Evolutionary conservation across 257 asterid species (phyloP), one percentile per base, ranked within the genome.

Genomic region (Scutellaria baicalensis): DNA sequence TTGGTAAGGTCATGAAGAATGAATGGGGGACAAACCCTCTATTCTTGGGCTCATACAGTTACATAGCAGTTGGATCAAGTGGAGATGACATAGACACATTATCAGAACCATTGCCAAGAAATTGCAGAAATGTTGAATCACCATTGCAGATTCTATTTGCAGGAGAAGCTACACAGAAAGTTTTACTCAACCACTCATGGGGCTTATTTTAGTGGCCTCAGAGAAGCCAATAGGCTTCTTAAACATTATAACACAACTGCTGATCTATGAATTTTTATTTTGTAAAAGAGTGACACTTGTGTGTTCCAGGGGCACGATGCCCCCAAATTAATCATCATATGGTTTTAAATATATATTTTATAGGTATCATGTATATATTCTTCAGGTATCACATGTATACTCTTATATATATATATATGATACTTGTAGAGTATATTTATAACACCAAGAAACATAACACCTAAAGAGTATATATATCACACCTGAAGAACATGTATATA

Each of bases 221-320:
- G 97, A 70, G 97, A 92, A 85, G 96, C 96, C 45, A 79, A 72
- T 64, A 87, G 96, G 87, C 92, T 92, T 67, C 95, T 92, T 68
- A 79, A 86, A 74, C 89, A 87, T 79, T 89, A 82, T 51, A 80
- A 83, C 14, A 74, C 11, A 8, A 9, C 42, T 49, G 33, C 61
- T 44, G n/a, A n/a, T n/a, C 44, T 54, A 55, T 42, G 47, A 42
- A 42, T 27, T 27, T 27, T 5, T 27, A 27, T 27, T 27, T 27
- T 27, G 33, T 5, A 27, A 27, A 27, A n/a, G n/a, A n/a, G n/a
- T n/a, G n/a, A n/a, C n/a, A n/a, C n/a, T n/a, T n/a, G n/a, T n/a
- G n/a, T n/a, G n/a, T n/a, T n/a, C n/a, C n/a, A n/a, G n/a, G n/a
- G n/a, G n/a, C n/a, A n/a, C n/a, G n/a, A n/a, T n/a, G n/a, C n/a